Percentiles rank a stretch among this genome's conserved stretches.
These are phyloP conservation scores for Rubroboletus pulcherrimus DNA, from an alignment of 768 basidiomycete species.

Conservation along the genomic window DNA sequence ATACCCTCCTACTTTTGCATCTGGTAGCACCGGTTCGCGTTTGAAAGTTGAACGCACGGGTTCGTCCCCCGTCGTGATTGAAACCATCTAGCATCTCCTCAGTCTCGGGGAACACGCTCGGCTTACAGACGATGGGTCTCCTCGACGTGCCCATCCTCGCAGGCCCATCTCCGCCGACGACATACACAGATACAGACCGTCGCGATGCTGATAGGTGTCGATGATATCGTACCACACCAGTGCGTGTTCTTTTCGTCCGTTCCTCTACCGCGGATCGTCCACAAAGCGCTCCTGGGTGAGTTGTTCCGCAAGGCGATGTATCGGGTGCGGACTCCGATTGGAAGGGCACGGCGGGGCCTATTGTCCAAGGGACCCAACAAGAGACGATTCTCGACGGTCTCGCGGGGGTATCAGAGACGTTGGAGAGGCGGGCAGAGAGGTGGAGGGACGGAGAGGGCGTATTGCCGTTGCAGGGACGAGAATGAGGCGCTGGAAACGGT, in stretches of 20 bases:
- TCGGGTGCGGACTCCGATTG: constrained; percentile 22
- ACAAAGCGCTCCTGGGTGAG: neutral
- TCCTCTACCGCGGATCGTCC: neutral
- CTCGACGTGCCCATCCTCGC: neutral
- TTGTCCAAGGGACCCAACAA: constrained; percentile 7
- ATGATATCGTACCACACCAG: neutral
- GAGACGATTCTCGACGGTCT: constrained; percentile 17
- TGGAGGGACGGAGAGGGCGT: neutral
- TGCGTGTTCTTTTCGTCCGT: constrained; percentile 13
- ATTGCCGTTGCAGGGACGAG: constrained; percentile 24
- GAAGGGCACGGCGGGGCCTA: constrained; percentile 13
- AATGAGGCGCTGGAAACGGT: constrained; percentile 17
- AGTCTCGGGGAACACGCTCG: neutral
- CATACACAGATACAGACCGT: constrained; percentile 7
- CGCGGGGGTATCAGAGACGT: neutral
- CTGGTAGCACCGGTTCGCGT: too few relatives aligned
- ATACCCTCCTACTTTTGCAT: too few relatives aligned
- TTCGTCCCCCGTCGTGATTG: too few relatives aligned
- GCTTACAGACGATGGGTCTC: neutral
- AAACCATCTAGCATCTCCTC: too few relatives aligned
- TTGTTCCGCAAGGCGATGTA: constrained; percentile 21
- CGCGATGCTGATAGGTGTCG: constrained; percentile 17
- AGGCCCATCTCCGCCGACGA: neutral
- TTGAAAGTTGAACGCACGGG: too few relatives aligned
- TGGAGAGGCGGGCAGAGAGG: too few relatives aligned